Base-by-base conservation (phyloP, 2,329 filamentous ascomycete genomes). In the Cryoendolithus antarcticus region DNA sequence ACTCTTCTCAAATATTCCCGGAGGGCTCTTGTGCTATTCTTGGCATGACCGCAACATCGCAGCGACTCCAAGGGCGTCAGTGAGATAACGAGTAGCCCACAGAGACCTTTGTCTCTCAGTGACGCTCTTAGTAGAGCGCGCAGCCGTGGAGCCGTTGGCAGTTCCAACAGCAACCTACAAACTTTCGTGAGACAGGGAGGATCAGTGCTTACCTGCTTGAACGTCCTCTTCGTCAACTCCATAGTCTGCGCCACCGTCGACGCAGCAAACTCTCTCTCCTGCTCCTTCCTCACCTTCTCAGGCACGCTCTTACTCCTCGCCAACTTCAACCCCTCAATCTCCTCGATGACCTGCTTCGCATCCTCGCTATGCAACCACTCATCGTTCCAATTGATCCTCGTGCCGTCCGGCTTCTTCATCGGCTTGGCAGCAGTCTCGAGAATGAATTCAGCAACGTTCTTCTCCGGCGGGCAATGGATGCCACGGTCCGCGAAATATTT, bases 291-390 rank as follows among this genome's bases (percentile, higher is more conserved):
- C 63, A 47, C 45, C n/a, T 42, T 38, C 12, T 52, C 49, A 3
- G 51, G 44, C 6, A 44, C 34, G 0, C 67, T 48, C 49, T 70
- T 63, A 53, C 65, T 69, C 39, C 79, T 72, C 34, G 74, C 70
- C 1, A 65, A 56, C 46, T 77, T 74, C 39, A 86, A 73, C 1
- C 66, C 64, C 31, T 77, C 66, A 40, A 88, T 86, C 49, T 86
- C 80, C 8, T 72, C 60, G 4, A 77, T 58, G 11, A 85, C 63
- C 1, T 61, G 57, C 28, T 67, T 63, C 43, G 75, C 74, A 51
- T 86, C 70, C 8, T 73, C 62, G 0, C 79, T 85, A 33, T 71
- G 71, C 19, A 65, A 62, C 82, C 83, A 88, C 53, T 84, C 79
- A 29, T 83, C 72, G 52, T 82, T 80, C 82, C 82, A 88, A 53